Evolutionary conservation across 1,284 basidiomycete species (phyloP), one percentile per base, ranked within the genome.

Genomic region (Lentinula novae-zelandiae): DNA sequence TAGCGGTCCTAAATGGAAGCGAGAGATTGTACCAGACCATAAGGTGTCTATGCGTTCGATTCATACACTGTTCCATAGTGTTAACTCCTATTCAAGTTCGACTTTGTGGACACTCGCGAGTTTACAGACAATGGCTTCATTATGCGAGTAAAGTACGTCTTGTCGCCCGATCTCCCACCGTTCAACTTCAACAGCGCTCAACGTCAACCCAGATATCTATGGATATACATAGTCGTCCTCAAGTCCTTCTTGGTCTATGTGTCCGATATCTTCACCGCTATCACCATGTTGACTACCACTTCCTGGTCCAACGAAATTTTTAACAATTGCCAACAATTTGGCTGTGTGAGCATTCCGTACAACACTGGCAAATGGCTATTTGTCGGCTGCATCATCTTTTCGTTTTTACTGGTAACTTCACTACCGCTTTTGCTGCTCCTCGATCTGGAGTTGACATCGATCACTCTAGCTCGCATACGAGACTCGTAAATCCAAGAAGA

Each of bases 311-410:
- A 93, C 68, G 85, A 92, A 72, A 95, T 96, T 70, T 92, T 94
- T 76, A 80, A 87, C 65, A 82, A 87, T 67, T 95, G 92, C 69
- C 75, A 71, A 66, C 70, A 78, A 69, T 62, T 83, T 15, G 89
- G 92, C 57, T 94, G 92, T 67, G 86, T 98, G 64, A 85, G 87
- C 67, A 94, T 99, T 64, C 89, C 93, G 6, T 98, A 98, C 77
- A 79, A 80, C 61, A 86, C 93, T 57, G 95, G 93, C 62, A 93
- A 95, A 74, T 98, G 95, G 95, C 81, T 99, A 63, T 98, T 99
- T 77, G 90, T 96, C 31, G 95, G 94, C 46, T 99, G 96, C 74
- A 98, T 99, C 82, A 91, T 97, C 70, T 95, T 98, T 74, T 96
- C 94, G 22, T 98, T 98, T 79, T 79, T 98, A 12, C 78, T 99